Evolutionary conservation across 1,284 basidiomycete genomes (phyloP), one percentile per base, ranked within the genome.

Genomic region (Pseudozyma thailandica): DNA sequence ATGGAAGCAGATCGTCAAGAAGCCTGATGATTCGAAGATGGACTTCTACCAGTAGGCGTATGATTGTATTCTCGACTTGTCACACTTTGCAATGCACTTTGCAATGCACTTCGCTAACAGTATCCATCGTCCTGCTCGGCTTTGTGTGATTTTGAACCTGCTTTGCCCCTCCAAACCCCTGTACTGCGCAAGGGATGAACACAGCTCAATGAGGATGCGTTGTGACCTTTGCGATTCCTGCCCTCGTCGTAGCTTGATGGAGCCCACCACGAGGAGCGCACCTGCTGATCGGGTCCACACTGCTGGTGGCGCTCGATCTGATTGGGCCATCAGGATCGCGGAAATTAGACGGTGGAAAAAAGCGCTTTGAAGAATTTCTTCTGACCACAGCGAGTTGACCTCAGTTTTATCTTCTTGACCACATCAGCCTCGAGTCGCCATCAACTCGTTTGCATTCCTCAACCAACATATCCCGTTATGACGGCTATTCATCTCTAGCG

Each of bases 1-100:
- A 6, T 78, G 75, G 77, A 81, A 81, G 70, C 80, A 82, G 63
- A 70, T 78, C 21, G 74, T 81, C 59, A 81, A 80, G 73, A 78
- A 77, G 73, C 54, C 68, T n/a, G 80, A 81, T 60, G 75, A 79
- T 28, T 72, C 68, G 35, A 79, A 78, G 69, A 75, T 79, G 70
- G 81, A 81, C 38, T 82, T 82, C 58, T 82, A 82, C 70, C 75
- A 78, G 57, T 82, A 55, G 43, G 31, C 18, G n/a, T n/a, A 35
- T 35, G 33, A 16, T 16, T 16, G 8, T 16, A 35, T 12, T 35
- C 33, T 35, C 13, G 33, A 35, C 15, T 20, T 46, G 30, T 44
- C 20, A 44, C 25, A 28, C 35, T 10, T 21, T 42, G 57, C 63
- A 60, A 56, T 66, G 49, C 52, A 60, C 33, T n/a, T n/a, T n/a